Evolutionary conservation across 2,329 filamentous ascomycete genomes (phyloP).

Genomic region (Claviceps monticola): DNA sequence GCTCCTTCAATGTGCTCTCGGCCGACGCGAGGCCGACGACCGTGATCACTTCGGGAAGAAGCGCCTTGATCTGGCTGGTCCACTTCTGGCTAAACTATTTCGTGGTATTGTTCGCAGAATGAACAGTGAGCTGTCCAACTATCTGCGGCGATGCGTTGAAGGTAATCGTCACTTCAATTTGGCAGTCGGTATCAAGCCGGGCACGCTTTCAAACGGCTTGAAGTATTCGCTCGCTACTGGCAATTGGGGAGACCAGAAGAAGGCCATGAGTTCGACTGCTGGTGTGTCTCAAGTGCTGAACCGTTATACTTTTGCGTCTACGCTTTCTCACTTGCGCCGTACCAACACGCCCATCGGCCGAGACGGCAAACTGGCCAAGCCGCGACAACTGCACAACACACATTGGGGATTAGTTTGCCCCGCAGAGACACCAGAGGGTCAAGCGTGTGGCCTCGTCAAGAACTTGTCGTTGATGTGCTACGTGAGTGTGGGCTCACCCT

Average conservation of each 20-base stretch:
- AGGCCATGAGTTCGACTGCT: conserved; percentile 84
- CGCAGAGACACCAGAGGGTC: conserved; percentile 93
- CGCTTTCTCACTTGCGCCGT: conserved; percentile 86
- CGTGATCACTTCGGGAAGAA: conserved; percentile 99
- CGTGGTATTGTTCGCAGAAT: conserved; percentile 81
- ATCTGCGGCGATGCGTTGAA: conserved; percentile 86
- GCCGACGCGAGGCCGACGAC: conserved; percentile 86
- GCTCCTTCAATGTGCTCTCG: conserved; percentile 82
- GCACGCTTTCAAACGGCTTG: conserved; percentile 81
- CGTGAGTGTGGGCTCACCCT: conserved; percentile 86
- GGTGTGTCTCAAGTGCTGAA: conserved; percentile 98
- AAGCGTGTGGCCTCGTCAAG: conserved; percentile 96
- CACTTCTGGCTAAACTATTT: conserved; percentile 91
- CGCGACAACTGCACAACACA: conserved; percentile 93
- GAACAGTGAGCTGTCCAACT: conserved; percentile 79
- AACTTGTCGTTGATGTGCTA: conserved; percentile 97
- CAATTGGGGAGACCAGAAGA: conserved; percentile 99
- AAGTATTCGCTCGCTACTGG: conserved; percentile 96
- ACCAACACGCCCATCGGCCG: conserved; percentile 96
- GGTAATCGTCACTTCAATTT: conserved; percentile 80
- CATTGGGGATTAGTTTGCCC: conserved; percentile 98
- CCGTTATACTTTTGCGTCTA: conserved; percentile 93
- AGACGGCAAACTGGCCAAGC: conserved; percentile 96
- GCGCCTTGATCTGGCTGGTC: conserved; percentile 86
- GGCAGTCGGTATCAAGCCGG: conserved; percentile 78